These are phyloP conservation scores for Pelargonium cotyledonis DNA, from an alignment of 441 rosid species.

Conservation along the genomic window DNA sequence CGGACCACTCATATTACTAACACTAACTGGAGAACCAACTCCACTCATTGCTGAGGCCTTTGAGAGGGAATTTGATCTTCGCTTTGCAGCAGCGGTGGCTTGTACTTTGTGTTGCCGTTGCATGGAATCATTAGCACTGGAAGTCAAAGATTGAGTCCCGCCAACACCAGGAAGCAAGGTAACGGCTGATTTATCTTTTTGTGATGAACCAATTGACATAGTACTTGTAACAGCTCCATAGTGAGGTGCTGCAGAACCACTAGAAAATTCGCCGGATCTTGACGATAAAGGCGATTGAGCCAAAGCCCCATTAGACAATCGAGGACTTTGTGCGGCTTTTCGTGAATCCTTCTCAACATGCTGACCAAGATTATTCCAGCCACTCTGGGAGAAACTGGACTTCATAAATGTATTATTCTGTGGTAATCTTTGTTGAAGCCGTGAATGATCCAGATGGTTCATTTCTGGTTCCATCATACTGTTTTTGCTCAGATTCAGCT, in stretches of 20 bases:
- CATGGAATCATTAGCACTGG: constrained; percentile 74
- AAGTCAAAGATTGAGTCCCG: constrained; percentile 60
- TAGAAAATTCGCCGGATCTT: constrained; percentile 94
- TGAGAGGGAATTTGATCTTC: constrained; percentile 74
- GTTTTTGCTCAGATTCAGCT: constrained; percentile 40
- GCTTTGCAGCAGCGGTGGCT: constrained; percentile 33
- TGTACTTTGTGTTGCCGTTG: constrained; percentile 73
- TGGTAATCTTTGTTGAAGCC: constrained; percentile 52
- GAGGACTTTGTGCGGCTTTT: constrained; percentile 88
- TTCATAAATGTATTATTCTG: constrained; percentile 51
- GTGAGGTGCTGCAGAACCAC: constrained; percentile 76
- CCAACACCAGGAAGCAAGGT: constrained; percentile 63
- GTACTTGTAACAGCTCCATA: constrained; percentile 58
- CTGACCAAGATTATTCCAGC: constrained; percentile 68
- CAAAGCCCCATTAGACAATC: constrained; percentile 66
- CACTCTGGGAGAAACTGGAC: constrained; percentile 50
- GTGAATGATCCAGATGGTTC: constrained; percentile 50
- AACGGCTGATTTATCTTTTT: constrained; percentile 64
- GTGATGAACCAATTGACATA: constrained; percentile 47
- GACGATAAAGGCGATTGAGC: constrained; percentile 93
- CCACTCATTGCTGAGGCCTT: constrained; percentile 63
- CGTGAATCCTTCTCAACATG: constrained; percentile 53
- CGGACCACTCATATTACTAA: constrained; percentile 59
- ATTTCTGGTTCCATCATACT: constrained; percentile 53
- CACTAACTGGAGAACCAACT: constrained; percentile 93